These are phyloP conservation scores for Metschnikowia shivogae DNA, from an alignment of 805 yeast species.

Conservation along the genomic window DNA sequence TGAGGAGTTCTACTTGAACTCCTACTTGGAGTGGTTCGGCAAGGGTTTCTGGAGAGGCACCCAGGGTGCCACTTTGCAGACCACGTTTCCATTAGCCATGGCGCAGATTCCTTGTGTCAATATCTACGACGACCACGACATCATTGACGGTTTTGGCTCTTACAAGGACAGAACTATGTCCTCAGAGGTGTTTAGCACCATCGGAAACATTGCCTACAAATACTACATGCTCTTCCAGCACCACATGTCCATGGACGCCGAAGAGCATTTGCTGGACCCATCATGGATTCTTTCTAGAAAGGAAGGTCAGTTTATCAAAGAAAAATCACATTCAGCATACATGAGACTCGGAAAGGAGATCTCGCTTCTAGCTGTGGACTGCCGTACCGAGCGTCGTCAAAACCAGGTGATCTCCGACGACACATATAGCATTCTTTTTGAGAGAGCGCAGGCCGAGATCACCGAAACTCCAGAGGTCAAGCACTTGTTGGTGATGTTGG, in stretches of 20 bases:
- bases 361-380: constrained; percentile 77
- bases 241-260: constrained; percentile 51
- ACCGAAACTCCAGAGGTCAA: constrained; percentile 52
- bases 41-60: constrained; percentile 78
- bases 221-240: constrained; percentile 93
- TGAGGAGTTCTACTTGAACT: constrained; percentile 62
- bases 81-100: constrained; percentile 67
- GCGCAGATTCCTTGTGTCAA: constrained; percentile 83
- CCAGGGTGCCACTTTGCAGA: constrained; percentile 61
- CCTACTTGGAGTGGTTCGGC: constrained; percentile 87
- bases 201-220: constrained; percentile 78
- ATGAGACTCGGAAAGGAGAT: constrained; percentile 71
- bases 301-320: constrained; percentile 66
- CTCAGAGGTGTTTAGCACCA: constrained; percentile 59
- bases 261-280: constrained; percentile 37
- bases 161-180: constrained; percentile 73
- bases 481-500: constrained; percentile 79
- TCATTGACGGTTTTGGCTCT: constrained; percentile 94
- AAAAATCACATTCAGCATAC: constrained; percentile 63
- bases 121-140: constrained; percentile 92
- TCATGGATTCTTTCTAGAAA: constrained; percentile 58
- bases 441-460: constrained; percentile 56
- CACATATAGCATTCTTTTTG: constrained; percentile 60
- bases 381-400: constrained; percentile 83
- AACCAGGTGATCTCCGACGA: constrained; percentile 49